These are phyloP conservation scores for Xylariaceae sp. DNA, from an alignment of 2,329 filamentous ascomycete genomes.

Conservation along the genomic window DNA sequence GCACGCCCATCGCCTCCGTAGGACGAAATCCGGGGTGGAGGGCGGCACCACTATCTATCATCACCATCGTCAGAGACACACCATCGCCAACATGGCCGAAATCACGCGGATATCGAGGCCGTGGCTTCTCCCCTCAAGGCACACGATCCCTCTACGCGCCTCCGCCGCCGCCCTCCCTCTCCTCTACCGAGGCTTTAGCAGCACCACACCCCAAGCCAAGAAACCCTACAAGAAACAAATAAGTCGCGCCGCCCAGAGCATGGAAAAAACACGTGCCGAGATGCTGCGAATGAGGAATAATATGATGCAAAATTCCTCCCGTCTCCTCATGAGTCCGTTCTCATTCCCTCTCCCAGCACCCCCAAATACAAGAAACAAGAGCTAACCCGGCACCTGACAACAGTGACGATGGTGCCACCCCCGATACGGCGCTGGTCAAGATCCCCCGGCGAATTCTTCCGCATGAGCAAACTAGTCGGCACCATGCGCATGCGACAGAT, in stretches of 20 bases:
- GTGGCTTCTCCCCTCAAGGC: constrained; percentile 11
- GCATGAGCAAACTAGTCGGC: constrained; percentile 23
- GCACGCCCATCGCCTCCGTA: neutral
- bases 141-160: neutral
- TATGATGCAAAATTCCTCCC: constrained; percentile 8
- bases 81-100: constrained; percentile 13
- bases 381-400: neutral
- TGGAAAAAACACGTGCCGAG: neutral
- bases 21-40: neutral
- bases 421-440: constrained; percentile 27
- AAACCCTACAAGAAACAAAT: neutral
- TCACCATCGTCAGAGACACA: neutral
- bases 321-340: constrained; percentile 20
- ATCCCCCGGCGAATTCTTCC: constrained; percentile 19
- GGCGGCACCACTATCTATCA: neutral
- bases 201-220: constrained; percentile 6
- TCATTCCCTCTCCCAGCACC: too few species aligned
- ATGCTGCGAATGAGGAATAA: neutral
- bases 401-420: constrained; percentile 28
- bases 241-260: neutral
- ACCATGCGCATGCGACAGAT: constrained; percentile 35
- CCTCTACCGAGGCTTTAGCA: constrained; percentile 11
- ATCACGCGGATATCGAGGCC: constrained; percentile 18
- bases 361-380: too few species aligned
- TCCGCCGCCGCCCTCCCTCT: constrained; percentile 5